Evolutionary conservation across 169 alveolate species (phyloP).

Genomic region (Besnoitia besnoiti): DNA sequence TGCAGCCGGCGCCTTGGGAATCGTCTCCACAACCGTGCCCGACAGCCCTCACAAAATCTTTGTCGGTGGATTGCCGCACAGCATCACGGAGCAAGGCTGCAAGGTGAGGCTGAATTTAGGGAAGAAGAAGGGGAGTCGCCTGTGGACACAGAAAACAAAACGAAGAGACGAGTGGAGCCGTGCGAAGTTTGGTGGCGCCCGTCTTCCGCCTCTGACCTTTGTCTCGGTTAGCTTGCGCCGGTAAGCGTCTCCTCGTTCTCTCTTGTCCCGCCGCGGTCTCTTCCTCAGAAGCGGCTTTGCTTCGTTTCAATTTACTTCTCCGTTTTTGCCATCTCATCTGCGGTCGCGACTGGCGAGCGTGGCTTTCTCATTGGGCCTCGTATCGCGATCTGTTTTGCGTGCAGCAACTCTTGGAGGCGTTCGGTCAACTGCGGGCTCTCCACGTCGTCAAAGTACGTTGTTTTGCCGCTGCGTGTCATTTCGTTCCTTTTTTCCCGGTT

Average conservation of each 20-base stretch:
- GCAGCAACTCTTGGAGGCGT: slow-evolving; percentile 36
- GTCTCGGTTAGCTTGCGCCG: no score
- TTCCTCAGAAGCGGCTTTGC: background rate
- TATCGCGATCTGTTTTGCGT: no score
- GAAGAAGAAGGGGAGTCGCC: background rate
- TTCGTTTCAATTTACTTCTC: background rate
- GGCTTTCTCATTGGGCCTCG: no score
- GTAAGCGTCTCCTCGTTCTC: no score
- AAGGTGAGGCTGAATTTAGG: background rate
- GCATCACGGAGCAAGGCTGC: slow-evolving; percentile 58
- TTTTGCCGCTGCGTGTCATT: background rate
- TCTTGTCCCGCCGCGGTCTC: background rate
- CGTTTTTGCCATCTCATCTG: background rate
- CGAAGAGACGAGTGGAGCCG: background rate
- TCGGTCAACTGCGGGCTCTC: slow-evolving; percentile 39
- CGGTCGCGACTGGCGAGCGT: no score
- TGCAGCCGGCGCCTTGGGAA: slow-evolving; percentile 38
- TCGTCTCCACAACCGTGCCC: slow-evolving; percentile 56
- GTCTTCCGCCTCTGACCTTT: no score
- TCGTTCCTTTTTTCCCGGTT: background rate
- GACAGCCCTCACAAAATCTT: slow-evolving; percentile 68
- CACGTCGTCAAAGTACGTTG: slow-evolving; percentile 44
- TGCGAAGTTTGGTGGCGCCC: no score
- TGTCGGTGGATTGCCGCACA: slow-evolving; percentile 66
- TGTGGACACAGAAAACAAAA: background rate